Percentiles rank a stretch among this genome's conserved stretches.
These are phyloP conservation scores for Chytridium lagenaria DNA, from an alignment of 371 early-diverging fungal genomes.

Conservation along the genomic window DNA sequence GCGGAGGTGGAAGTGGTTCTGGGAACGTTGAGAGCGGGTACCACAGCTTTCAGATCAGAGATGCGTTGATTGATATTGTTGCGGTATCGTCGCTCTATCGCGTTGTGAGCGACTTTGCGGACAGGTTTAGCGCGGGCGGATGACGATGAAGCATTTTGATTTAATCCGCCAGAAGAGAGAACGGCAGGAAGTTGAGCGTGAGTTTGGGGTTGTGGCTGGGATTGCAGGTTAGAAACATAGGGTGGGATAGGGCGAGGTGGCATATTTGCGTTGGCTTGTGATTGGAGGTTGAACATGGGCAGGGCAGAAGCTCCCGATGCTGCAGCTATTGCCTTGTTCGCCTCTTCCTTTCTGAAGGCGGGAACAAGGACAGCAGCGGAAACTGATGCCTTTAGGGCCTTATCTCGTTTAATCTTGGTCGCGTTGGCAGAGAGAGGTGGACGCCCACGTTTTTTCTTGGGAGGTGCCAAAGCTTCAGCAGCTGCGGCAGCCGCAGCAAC, in stretches of 20 bases:
- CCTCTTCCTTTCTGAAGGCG: too few species aligned
- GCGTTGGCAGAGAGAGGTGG: neutral
- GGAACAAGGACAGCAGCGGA: too few species aligned
- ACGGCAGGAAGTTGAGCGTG: too few species aligned
- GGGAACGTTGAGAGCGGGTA: conserved; percentile 80
- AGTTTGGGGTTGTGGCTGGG: too few species aligned
- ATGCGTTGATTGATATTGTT: conserved; percentile 95
- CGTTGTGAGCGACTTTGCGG: conserved; percentile 92
- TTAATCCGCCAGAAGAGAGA: too few species aligned
- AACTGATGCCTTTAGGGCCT: neutral
- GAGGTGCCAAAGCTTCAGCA: too few species aligned
- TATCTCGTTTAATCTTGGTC: neutral
- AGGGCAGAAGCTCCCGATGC: too few species aligned
- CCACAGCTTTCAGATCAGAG: conserved; percentile 78
- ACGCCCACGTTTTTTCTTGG: conserved; percentile 13
- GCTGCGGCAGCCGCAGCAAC: conserved; percentile 6
- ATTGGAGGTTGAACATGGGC: too few species aligned
- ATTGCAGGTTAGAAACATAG: too few species aligned
- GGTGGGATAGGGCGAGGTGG: too few species aligned
- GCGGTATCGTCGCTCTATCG: conserved; percentile 91
- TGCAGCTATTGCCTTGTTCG: too few species aligned
- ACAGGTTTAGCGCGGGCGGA: conserved; percentile 56
- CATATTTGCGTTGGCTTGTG: too few species aligned
- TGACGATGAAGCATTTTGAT: neutral
- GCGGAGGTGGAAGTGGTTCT: conserved; percentile 29